phyloP scores from a whole-genome alignment of 108 stramenopile genomes.

The Skeletonema marinoi region DNA sequence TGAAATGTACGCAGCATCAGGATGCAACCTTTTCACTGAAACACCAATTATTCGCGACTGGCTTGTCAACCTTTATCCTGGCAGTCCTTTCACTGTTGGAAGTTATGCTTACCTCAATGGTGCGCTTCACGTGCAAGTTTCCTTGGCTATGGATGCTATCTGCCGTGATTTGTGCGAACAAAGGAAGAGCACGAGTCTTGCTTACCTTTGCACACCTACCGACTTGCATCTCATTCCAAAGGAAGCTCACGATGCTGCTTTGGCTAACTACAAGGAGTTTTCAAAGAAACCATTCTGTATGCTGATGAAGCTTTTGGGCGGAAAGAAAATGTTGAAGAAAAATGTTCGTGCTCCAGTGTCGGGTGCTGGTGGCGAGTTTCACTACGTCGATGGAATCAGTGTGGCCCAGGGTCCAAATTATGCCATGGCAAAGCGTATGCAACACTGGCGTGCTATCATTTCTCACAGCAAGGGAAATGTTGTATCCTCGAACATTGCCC shows the following conservation, averaged over 20 bases:
- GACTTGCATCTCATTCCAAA: constrained; percentile 94
- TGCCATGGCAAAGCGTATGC: constrained; percentile 96
- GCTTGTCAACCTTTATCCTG: constrained; percentile 85
- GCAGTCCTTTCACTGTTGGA: constrained; percentile 87
- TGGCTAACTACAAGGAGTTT: constrained; percentile 68
- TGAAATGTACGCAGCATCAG: constrained; percentile 75
- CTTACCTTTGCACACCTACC: constrained; percentile 98
- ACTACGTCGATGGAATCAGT: constrained; percentile 73
- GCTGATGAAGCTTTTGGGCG: constrained; percentile 68
- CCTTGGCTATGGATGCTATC: constrained; percentile 95
- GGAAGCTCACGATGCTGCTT: constrained; percentile 88
- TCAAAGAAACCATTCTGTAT: constrained; percentile 69
- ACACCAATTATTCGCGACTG: constrained; percentile 95
- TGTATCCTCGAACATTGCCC: constrained; percentile 96
- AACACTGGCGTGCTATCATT: constrained; percentile 97
- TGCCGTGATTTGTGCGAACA: constrained; percentile 83
- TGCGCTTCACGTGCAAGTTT: constrained; percentile 95
- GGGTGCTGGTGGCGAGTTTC: constrained; percentile 63
- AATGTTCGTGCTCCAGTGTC: constrained; percentile 71
- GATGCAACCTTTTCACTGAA: constrained; percentile 93
- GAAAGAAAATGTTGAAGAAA: constrained; percentile 76
- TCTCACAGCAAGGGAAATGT: constrained; percentile 88
- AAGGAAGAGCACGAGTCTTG: constrained; percentile 82
- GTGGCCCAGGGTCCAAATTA: constrained; percentile 98
- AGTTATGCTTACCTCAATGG: constrained; percentile 97